These are phyloP conservation scores for Aeschynomene evenia DNA, from an alignment of 306 rosid genomes.

Conservation along the genomic window DNA sequence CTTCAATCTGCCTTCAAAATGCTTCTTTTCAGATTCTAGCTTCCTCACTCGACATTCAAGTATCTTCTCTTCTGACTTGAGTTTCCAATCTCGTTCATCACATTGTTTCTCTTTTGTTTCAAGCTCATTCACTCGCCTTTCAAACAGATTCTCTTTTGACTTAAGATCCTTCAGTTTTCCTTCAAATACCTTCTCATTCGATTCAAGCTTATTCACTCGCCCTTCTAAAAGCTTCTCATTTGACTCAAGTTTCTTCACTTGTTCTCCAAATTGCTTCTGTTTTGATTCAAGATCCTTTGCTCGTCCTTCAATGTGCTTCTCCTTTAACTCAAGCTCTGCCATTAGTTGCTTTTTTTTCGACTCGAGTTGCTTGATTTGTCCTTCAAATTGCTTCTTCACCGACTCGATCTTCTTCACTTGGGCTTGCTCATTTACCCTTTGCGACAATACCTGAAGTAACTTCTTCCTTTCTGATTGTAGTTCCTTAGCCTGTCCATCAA, in stretches of 20 bases:
- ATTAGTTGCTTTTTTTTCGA: neutral
- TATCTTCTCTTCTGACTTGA: neutral
- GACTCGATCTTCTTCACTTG: constrained; percentile 23
- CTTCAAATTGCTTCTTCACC: constrained; percentile 26
- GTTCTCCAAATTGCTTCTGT: neutral
- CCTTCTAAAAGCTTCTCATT: neutral
- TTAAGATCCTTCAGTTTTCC: neutral
- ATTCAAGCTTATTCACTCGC: neutral
- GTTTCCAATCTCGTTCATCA: neutral
- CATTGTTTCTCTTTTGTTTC: neutral
- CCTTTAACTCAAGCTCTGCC: constrained; percentile 22
- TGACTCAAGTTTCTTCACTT: neutral
- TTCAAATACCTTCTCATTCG: neutral
- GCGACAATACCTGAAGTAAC: constrained; percentile 14
- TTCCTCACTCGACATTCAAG: neutral
- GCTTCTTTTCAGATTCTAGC: neutral
- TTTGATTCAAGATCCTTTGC: neutral
- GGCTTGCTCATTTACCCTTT: neutral
- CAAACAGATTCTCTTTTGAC: neutral
- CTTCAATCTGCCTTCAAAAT: neutral
- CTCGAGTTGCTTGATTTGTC: neutral
- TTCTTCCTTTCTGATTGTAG: constrained; percentile 26
- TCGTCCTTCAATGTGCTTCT: constrained; percentile 11
- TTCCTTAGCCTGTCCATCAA: neutral
- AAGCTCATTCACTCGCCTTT: neutral